Percentiles rank a stretch among this genome's conserved stretches.
Conservation (phyloP, 2,329 filamentous ascomycete genomes). For the Bretziella fagacearum region DNA sequence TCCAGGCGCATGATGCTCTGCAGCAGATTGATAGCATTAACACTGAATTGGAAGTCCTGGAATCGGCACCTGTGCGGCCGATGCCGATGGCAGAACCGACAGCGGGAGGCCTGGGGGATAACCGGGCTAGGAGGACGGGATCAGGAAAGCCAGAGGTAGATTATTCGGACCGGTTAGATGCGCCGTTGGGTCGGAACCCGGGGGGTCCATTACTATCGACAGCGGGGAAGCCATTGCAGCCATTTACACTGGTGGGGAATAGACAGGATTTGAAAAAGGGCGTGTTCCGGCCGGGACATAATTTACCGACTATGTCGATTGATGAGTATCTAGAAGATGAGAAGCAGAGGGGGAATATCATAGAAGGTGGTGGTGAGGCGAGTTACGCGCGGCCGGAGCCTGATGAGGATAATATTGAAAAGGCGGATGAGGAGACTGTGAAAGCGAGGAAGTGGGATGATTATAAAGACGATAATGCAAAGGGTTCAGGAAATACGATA, state of each 20-base stretch:
- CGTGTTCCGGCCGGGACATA: constrained; percentile 84
- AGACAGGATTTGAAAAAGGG: constrained; percentile 59
- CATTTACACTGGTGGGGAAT: constrained; percentile 70
- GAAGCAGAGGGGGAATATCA: constrained; percentile 63
- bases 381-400: constrained; percentile 51
- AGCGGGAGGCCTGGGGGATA: constrained; percentile 29
- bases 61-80: constrained; percentile 44
- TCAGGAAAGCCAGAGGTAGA: constrained; percentile 26
- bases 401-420: constrained; percentile 83
- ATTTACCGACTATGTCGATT: constrained; percentile 90
- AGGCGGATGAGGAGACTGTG: constrained; percentile 74
- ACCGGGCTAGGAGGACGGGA: constrained; percentile 20
- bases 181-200: constrained; percentile 35
- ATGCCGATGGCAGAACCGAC: constrained; percentile 27
- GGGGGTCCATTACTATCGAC: constrained; percentile 58
- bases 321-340: constrained; percentile 97
- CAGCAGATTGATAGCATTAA: constrained; percentile 75
- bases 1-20: constrained; percentile 64
- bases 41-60: constrained; percentile 68
- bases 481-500: constrained; percentile 65
- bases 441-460: constrained; percentile 95
- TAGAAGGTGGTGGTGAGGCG: constrained; percentile 74
- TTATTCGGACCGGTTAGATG: constrained; percentile 62
- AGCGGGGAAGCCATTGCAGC: constrained; percentile 71
- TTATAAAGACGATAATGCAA: constrained; percentile 75